Base-by-base conservation (phyloP, 805 yeast species). In the Kurtzmaniella fragi region DNA sequence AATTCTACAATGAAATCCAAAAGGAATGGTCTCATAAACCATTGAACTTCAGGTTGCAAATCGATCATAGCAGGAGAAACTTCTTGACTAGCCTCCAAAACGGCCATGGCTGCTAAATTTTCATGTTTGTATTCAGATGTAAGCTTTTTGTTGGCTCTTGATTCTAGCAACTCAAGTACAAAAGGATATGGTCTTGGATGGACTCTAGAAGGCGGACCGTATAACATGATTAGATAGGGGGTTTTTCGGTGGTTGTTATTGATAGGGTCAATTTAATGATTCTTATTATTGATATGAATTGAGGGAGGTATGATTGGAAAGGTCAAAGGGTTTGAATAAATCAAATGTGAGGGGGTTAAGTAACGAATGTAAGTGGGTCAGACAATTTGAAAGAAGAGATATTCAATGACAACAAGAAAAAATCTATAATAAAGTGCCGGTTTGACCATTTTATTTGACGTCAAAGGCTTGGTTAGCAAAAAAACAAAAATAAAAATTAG, bases 41-140 rank as follows among this genome's bases (percentile, higher is more conserved):
- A 66, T 54, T 71, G 72, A 40, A 71, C 60, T 54, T 71, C 70
- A 1, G 72, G 71, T 50, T 65, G 72, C 35, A 69, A 50, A 41
- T 71, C 71, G 35, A 68, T 70, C 76, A 71, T 81, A 40, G 79
- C 69, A 34, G 56, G 74, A 59, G 43, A 80, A 53, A 56, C 77
- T 71, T 52, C 46, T 30, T 64, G 62, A 29, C 50, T 47, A 4
- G 61, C 42, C 47, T 76, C 81, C 26, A 73, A 53, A 12, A 42
- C 52, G 13, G 76, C 56, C 43, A 66, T 48, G 46, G 71, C 70
- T 28, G 49, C 46, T 7, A 60, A 57, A 33, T 72, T 62, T 14
- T 71, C 70, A 4, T 49, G 38, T 15, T 58, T 39, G 49, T 77
- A 77, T 47, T 77, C 82, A 20, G 57, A 50, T 8, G 59, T 54